These are phyloP conservation scores for Xylaria sp. DNA, from an alignment of 2,329 filamentous ascomycete genomes.

Conservation along the genomic window DNA sequence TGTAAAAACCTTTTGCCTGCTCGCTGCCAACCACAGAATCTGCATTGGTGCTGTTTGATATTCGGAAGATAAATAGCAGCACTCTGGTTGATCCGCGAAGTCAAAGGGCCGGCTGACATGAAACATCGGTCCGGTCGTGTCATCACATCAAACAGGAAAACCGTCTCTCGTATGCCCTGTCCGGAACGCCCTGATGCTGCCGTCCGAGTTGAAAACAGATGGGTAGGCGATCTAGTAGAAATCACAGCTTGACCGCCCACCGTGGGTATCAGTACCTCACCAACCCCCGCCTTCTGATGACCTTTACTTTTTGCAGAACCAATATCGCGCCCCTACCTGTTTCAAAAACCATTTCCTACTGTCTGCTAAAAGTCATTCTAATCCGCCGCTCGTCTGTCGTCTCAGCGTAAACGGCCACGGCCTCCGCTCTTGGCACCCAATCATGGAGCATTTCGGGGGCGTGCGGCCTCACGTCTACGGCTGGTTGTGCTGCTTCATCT, in stretches of 20 bases:
- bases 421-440: neutral
- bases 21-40: constrained; percentile 1
- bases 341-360: neutral
- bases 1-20: constrained; percentile 3
- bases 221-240: constrained; percentile 17
- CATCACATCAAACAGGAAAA: constrained; percentile 18
- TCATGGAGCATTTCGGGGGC: neutral
- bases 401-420: neutral
- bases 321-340: constrained; percentile 12
- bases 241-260: constrained; percentile 28
- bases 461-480: neutral
- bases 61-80: constrained; percentile 11
- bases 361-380: neutral
- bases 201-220: constrained; percentile 19
- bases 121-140: constrained; percentile 4
- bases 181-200: constrained; percentile 29
- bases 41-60: constrained; percentile 2
- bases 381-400: neutral
- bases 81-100: neutral
- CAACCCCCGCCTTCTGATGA: constrained; percentile 24
- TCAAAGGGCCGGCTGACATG: neutral
- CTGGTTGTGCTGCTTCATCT: constrained; percentile 36
- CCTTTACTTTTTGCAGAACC: constrained; percentile 27
- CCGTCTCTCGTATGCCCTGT: constrained; percentile 14
- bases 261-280: constrained; percentile 34